phyloP scores from a whole-genome alignment of 306 rosid species.

The Notholithocarpus densiflorus region DNA sequence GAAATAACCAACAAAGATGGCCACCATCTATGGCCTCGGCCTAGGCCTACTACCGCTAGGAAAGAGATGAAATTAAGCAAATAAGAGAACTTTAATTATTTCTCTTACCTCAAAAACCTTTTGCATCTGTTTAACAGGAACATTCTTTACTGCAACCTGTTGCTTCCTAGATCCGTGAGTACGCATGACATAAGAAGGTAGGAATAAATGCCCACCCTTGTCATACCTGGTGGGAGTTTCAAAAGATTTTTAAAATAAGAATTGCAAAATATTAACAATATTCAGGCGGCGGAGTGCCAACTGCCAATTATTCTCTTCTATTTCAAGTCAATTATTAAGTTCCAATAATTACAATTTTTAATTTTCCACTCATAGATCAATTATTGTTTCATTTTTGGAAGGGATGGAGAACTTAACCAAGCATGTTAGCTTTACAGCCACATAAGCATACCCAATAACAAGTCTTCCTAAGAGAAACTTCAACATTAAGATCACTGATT shows the following conservation, averaged over 20 bases:
- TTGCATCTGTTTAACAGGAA: slow-evolving; percentile 57
- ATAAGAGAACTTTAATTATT: slow-evolving; percentile 13
- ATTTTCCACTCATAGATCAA: background rate
- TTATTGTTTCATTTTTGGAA: background rate
- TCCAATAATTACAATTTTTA: background rate
- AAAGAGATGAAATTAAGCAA: background rate
- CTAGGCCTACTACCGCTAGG: background rate
- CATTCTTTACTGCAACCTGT: slow-evolving; percentile 57
- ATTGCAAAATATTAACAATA: background rate
- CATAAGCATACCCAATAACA: slow-evolving; percentile 4
- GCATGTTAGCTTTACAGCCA: background rate
- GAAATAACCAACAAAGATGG: background rate
- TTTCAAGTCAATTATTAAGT: background rate
- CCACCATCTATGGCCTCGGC: background rate
- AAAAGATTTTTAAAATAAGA: background rate
- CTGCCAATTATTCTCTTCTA: slow-evolving; percentile 1
- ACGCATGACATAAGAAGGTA: slow-evolving; percentile 87
- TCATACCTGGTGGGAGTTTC: slow-evolving; percentile 52
- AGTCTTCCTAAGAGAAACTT: background rate
- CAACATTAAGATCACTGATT: slow-evolving; percentile 16
- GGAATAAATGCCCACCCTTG: slow-evolving; percentile 84
- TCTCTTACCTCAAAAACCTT: slow-evolving; percentile 66
- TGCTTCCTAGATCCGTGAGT: slow-evolving; percentile 88
- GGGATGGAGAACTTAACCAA: background rate
- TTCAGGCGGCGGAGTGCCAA: background rate